These are phyloP conservation scores for Stereocaulon alpinum DNA, from an alignment of 495 filamentous ascomycete species.

Conservation along the genomic window DNA sequence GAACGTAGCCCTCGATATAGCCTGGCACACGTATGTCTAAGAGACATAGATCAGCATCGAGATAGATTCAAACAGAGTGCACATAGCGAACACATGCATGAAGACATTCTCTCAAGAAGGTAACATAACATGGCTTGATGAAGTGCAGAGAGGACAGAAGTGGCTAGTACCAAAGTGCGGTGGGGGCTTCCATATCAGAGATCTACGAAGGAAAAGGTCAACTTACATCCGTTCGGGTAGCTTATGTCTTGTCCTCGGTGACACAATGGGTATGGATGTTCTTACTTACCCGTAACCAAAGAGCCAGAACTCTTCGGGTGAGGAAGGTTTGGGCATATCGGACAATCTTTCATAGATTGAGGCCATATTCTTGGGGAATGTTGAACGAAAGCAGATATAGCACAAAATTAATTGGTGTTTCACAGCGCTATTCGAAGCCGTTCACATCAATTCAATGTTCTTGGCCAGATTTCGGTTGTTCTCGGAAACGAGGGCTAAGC, in stretches of 20 bases:
- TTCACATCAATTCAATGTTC: no score
- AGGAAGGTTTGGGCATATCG: background rate
- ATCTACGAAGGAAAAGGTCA: slow-evolving; percentile 41
- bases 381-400: no score
- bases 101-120: no score
- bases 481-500: no score
- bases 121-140: no score
- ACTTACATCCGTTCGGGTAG: background rate
- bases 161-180: slow-evolving; percentile 72
- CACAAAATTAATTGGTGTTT: no score
- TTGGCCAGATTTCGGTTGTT: no score
- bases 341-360: background rate
- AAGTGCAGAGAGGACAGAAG: background rate
- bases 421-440: no score
- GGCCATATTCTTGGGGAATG: background rate
- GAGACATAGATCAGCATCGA: background rate
- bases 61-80: no score
- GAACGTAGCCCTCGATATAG: slow-evolving; percentile 88
- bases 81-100: no score
- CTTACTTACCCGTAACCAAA: slow-evolving; percentile 77
- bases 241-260: background rate
- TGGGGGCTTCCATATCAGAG: slow-evolving; percentile 96
- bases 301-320: slow-evolving; percentile 62
- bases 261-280: background rate
- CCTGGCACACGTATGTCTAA: slow-evolving; percentile 77